Evolutionary conservation across 257 asterid species (phyloP), one percentile per base, ranked within the genome.

Genomic region (Fraxinus cuspidata): DNA sequence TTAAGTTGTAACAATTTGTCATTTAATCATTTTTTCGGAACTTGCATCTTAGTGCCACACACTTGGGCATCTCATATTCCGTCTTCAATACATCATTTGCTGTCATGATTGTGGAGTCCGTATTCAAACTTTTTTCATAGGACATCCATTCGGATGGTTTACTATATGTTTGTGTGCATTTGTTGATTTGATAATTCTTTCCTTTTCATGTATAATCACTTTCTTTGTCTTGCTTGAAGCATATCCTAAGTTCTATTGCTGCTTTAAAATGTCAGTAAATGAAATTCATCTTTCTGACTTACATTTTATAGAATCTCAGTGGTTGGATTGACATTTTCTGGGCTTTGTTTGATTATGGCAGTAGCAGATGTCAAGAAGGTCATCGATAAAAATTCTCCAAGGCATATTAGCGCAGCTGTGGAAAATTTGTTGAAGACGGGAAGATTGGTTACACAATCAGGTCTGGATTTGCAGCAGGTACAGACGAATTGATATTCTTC

Each of bases 391-490:
- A 81, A 79, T 82, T 72, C 79, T 69, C 97, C 99, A 34, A 81
- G 60, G 73, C 92, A 84, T 78, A 92, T 92, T 71, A 89, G 98
- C 75, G 80, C 79, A 78, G 87, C 87, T 85, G 84, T 96, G 85
- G 97, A 92, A 71, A 93, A 86, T 83, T 73, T 96, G 91, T 74
- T 96, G 84, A 93, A 91, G 92, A 96, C 99, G 15, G 99, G 99
- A 81, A 83, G 84, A 73, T 74, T 96, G 85, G 78, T n/a, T 58
- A 90, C 99, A 72, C 88, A 87, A 76, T 81, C 97, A 40, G 94
- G 97, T 73, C 80, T 96, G 72, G 99, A 96, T 86, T 84, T 96
- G 85, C 97, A 88, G 83, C 97, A 96, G 99, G 99, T 96, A 95
- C 78, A 44, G 23, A 63, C 51, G 31, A 35, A 70, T 49, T 53